Evolutionary conservation across 306 rosid species (phyloP).

Genomic region (Hippophae tibetana): DNA sequence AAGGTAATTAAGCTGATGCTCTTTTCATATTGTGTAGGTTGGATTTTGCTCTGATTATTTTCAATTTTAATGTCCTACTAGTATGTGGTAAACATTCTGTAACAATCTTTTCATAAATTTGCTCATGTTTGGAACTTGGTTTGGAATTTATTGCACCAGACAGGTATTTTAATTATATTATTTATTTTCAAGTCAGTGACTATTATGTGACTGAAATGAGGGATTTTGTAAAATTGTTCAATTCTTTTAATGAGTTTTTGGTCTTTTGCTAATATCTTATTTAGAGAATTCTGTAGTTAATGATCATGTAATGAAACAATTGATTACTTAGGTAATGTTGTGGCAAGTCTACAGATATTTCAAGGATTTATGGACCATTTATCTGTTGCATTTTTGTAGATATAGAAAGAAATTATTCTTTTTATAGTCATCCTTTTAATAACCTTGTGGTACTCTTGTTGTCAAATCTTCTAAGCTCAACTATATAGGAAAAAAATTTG

Average conservation of each 20-base stretch:
- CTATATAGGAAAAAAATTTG: neutral
- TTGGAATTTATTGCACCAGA: neutral
- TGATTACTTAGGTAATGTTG: neutral
- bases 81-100: neutral
- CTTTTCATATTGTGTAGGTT: neutral
- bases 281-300: too few species aligned
- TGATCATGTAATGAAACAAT: too few species aligned
- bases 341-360: neutral
- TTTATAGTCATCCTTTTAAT: neutral
- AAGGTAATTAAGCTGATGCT: constrained; percentile 10
- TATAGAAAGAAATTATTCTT: neutral
- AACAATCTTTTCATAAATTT: neutral
- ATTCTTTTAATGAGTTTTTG: too few species aligned
- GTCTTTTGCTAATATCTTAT: too few species aligned
- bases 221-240: too few species aligned
- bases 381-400: neutral
- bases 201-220: neutral
- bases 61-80: neutral
- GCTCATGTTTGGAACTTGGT: neutral
- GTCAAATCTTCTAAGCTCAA: neutral
- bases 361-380: neutral
- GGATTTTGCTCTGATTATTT: neutral
- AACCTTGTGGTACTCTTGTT: neutral
- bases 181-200: neutral
- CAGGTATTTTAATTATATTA: neutral